Conservation (phyloP, 2,329 filamentous ascomycete species). For the Endoconidiophora polonica region DNA sequence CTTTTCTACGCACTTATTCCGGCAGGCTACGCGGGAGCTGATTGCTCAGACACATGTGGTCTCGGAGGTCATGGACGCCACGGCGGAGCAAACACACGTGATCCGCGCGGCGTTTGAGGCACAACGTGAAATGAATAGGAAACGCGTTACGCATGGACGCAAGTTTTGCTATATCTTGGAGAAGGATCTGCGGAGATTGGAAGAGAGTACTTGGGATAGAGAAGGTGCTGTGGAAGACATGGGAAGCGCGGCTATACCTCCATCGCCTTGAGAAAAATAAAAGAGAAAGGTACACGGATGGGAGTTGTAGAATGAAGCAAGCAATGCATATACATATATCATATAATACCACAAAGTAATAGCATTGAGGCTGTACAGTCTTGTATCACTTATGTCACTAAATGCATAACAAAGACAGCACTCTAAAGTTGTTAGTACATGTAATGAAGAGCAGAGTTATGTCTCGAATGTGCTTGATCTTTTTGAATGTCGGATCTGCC, state of each 20-base stretch:
- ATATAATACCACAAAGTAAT: no score
- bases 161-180: conserved; percentile 26
- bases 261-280: background rate
- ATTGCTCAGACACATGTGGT: conserved; percentile 8
- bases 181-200: conserved; percentile 39
- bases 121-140: background rate
- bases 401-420: no score
- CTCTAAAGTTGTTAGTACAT: no score
- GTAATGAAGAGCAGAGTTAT: no score
- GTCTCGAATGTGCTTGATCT: no score
- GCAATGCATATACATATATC: no score
- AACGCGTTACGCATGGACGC: conserved; percentile 9
- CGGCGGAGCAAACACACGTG: background rate
- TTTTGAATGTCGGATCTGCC: no score
- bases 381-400: no score
- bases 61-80: background rate
- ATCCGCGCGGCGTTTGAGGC: conserved; percentile 1
- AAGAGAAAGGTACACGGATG: no score
- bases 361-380: no score
- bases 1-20: conserved; percentile 9
- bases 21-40: conserved; percentile 6
- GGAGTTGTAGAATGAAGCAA: no score
- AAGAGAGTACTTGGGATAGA: conserved; percentile 59
- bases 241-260: conserved; percentile 21
- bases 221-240: conserved; percentile 55